phyloP scores from a whole-genome alignment of 192 early-diverging fungal genomes.

The Coemansia biformis region DNA sequence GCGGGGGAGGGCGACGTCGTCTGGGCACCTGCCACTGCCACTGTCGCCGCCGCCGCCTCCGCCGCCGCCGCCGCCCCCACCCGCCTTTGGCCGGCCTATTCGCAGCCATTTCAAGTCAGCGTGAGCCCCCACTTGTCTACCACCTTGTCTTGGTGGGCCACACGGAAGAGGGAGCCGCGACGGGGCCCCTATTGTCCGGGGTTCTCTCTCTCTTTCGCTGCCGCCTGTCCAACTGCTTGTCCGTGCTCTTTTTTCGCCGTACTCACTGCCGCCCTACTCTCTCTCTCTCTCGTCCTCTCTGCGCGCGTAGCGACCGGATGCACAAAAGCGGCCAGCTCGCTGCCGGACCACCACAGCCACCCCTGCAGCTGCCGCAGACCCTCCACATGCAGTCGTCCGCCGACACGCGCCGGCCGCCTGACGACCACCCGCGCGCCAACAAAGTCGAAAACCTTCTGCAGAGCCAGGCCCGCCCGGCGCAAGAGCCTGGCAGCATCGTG shows the following conservation, averaged over 20 bases:
- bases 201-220: too few species aligned
- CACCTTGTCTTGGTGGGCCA: too few species aligned
- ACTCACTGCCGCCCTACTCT: slow-evolving; percentile 1
- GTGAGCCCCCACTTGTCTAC: too few species aligned
- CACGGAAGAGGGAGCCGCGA: too few species aligned
- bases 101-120: too few species aligned
- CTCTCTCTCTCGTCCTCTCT: not conserved
- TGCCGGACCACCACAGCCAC: slow-evolving; percentile 18
- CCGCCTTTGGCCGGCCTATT: too few species aligned
- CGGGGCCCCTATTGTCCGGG: too few species aligned
- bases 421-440: slow-evolving; percentile 16
- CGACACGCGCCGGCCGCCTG: slow-evolving; percentile 3
- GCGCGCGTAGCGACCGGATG: slow-evolving; percentile 12
- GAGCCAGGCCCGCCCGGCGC: slow-evolving; percentile 7
- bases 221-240: too few species aligned
- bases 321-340: slow-evolving; percentile 44
- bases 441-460: slow-evolving; percentile 24
- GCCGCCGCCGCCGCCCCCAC: too few species aligned
- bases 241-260: not conserved
- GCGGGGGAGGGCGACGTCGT: too few species aligned
- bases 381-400: not conserved
- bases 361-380: slow-evolving; percentile 2
- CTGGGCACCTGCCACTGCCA: too few species aligned
- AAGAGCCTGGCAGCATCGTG: not conserved
- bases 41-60: too few species aligned